Evolutionary conservation across 78 protist species (phyloP), one percentile per base, ranked within the genome.

Genomic region (Pigoraptor vietnamica): DNA sequence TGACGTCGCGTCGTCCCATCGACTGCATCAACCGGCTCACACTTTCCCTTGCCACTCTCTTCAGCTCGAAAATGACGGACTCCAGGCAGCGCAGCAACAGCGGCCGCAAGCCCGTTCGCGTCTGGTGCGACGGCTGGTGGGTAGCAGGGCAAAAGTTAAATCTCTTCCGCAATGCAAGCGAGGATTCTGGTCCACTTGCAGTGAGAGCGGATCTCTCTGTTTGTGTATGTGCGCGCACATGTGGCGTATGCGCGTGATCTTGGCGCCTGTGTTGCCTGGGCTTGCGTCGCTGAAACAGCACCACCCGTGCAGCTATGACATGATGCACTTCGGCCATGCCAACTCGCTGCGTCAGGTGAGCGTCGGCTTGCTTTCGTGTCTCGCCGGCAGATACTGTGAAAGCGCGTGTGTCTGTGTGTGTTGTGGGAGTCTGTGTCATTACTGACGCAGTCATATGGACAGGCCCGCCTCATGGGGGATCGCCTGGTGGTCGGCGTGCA

Each of bases 251-350:
- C 19, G 9, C 67, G 9, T 48, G 32, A 19, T 48, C 67, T 19
- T 48, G 9, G 67, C 19, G 67, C 67, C 19, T 9, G 19, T 19
- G 67, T 19, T 48, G 19, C 67, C 67, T 48, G 67, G 67, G 9
- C 32, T 21, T 19, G 67, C 32, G 32, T 48, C 19, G 84, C 36
- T 29, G 36, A 2, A 81, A 81, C 14, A 9, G 32, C 9, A 19
- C 84, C 84, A 1, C n/a, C 97, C 91, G 67, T 97, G 98, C 88
- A 96, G 98, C 93, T 98, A 95, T 92, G 99, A 98, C 92, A 94
- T 93, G 93, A 89, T 96, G 95, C 98, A 96, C 95, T 96, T 94
- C 40, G 98, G 99, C 48, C 98, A 97, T 94, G 97, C 97, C 37
- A 98, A 98, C 88, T 97, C 98, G 10, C 86, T 97, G 34, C 96